Evolutionary conservation across 768 basidiomycete species (phyloP).

Genomic region (Chalciporus sphaerocephalus): DNA sequence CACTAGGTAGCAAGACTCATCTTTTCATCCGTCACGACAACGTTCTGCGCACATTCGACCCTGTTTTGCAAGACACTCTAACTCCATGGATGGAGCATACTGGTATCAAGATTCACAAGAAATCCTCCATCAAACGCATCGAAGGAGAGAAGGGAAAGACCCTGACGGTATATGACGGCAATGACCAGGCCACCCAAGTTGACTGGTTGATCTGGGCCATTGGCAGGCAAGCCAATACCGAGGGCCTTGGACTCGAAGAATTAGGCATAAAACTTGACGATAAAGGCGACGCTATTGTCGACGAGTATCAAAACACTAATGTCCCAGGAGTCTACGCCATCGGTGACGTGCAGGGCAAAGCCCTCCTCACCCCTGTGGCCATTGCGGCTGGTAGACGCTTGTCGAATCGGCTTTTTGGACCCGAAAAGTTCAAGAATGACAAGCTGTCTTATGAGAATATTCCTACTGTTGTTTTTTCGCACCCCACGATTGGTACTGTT

Average conservation of each 20-base stretch:
- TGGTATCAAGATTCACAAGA: constrained; percentile 84
- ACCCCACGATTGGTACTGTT: constrained; percentile 93
- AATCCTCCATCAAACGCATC: constrained; percentile 68
- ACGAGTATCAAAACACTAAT: constrained; percentile 85
- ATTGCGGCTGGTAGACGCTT: constrained; percentile 92
- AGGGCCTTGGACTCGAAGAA: constrained; percentile 71
- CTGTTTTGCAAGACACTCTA: constrained; percentile 74
- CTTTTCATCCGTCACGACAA: constrained; percentile 86
- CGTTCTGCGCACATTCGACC: constrained; percentile 92
- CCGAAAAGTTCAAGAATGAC: constrained; percentile 77
- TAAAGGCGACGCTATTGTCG: constrained; percentile 82
- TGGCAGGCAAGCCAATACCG: constrained; percentile 79
- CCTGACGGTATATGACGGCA: constrained; percentile 71
- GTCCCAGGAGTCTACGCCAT: constrained; percentile 73
- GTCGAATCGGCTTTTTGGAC: constrained; percentile 87
- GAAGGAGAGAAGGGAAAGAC: constrained; percentile 69
- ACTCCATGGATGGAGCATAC: constrained; percentile 93
- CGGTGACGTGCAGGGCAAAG: constrained; percentile 92
- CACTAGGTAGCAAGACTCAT: constrained; percentile 89
- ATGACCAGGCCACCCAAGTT: constrained; percentile 75
- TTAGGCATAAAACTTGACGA: constrained; percentile 69
- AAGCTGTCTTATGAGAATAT: constrained; percentile 88
- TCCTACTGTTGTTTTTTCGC: constrained; percentile 96
- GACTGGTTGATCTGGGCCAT: constrained; percentile 93
- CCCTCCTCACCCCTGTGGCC: constrained; percentile 91